Evolutionary conservation across 225 moss, liverwort and hornwort genomes (phyloP).

Genomic region (Marchantia paleacea): DNA sequence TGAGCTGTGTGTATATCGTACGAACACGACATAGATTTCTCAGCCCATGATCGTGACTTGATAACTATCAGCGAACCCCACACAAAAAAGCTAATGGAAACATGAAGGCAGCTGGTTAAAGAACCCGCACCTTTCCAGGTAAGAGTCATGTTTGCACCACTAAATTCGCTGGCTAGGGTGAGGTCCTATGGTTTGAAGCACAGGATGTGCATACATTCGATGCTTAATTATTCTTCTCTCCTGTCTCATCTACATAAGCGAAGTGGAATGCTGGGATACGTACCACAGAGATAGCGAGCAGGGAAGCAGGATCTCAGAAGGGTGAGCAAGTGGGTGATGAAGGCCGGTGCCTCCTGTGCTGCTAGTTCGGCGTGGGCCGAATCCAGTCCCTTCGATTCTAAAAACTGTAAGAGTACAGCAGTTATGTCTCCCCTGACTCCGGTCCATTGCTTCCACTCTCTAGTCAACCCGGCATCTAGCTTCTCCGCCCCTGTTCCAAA

Average conservation of each 20-base stretch:
- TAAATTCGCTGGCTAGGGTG: too few relatives aligned
- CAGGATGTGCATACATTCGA: too few relatives aligned
- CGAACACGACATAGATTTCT: neutral
- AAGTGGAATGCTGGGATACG: neutral
- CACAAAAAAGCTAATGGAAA: too few relatives aligned
- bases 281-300: conserved; percentile 54
- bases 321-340: conserved; percentile 59
- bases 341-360: conserved; percentile 51
- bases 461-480: conserved; percentile 23
- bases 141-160: too few relatives aligned
- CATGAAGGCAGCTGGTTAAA: too few relatives aligned
- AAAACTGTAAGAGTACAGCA: conserved; percentile 44
- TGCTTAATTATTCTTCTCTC: too few relatives aligned
- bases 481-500: conserved; percentile 33
- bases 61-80: neutral
- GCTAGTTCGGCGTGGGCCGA: conserved; percentile 45
- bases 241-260: too few relatives aligned
- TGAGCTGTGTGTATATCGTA: too few relatives aligned
- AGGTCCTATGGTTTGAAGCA: too few relatives aligned
- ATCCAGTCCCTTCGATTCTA: conserved; percentile 53
- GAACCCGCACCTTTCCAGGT: too few relatives aligned
- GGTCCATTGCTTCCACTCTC: conserved; percentile 45
- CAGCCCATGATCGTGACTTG: neutral
- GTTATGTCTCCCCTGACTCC: conserved; percentile 55
- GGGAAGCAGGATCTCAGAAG: conserved; percentile 51